These are phyloP conservation scores for Mucor sp. DNA, from an alignment of 371 early-diverging fungal species.

Conservation along the genomic window DNA sequence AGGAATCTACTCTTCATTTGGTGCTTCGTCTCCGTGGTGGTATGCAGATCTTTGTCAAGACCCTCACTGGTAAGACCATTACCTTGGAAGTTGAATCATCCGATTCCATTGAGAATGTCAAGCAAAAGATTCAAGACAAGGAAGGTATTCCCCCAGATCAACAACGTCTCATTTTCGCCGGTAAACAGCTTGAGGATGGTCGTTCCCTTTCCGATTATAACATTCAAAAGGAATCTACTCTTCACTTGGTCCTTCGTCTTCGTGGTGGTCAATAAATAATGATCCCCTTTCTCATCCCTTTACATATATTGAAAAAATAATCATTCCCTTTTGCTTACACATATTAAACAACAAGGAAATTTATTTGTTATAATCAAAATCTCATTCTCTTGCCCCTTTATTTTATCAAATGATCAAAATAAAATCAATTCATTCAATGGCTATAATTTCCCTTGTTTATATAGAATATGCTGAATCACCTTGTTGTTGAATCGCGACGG, in stretches of 20 bases:
- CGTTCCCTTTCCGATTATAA: conserved; percentile 88
- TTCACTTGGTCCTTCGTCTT: conserved; percentile 98
- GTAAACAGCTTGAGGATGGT: conserved; percentile 99
- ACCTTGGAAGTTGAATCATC: conserved; percentile 93
- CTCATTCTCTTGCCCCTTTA: background rate
- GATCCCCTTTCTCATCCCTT: conserved; percentile 44
- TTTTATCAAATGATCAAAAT: conserved; percentile 1
- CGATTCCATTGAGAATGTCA: conserved; percentile 95
- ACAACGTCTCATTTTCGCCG: conserved; percentile 99
- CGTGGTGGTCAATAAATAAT: conserved; percentile 82
- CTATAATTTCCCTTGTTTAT: background rate
- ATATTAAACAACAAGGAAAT: conserved; percentile 82
- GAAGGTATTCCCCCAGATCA: conserved; percentile 99
- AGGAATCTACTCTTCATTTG: conserved; percentile 96
- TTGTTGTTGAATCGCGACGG: too few relatives aligned
- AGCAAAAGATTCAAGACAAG: conserved; percentile 98
- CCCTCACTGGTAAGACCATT: conserved; percentile 82
- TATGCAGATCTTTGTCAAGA: conserved; percentile 84
- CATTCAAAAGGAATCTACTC: conserved; percentile 97
- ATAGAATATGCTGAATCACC: background rate
- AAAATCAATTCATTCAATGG: background rate
- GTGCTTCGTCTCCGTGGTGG: conserved; percentile 95
- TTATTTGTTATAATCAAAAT: conserved; percentile 26
- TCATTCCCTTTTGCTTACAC: conserved; percentile 86
- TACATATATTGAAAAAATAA: conserved; percentile 92